phyloP scores from a whole-genome alignment of 148 eudicot genomes.

The Talinum fruticosum region DNA sequence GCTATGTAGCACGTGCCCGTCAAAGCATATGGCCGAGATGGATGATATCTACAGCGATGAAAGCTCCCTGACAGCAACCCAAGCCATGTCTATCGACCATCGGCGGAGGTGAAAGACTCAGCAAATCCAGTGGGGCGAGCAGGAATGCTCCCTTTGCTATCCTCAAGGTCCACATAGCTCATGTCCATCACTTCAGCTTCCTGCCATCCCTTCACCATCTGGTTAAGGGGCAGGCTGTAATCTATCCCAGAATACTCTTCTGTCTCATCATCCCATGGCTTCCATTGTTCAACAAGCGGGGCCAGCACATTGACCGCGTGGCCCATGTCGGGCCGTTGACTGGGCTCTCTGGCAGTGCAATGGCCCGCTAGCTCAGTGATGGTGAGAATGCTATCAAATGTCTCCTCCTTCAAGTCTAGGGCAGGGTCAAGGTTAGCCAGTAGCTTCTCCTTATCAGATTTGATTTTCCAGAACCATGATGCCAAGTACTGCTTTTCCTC shows the following conservation, averaged over 20 bases:
- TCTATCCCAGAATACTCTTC: conserved; percentile 91
- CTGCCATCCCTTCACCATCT: conserved; percentile 98
- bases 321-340: conserved; percentile 93
- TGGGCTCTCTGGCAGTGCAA: conserved; percentile 89
- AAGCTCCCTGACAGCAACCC: conserved; percentile 4
- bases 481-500: conserved; percentile 93
- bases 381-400: conserved; percentile 48
- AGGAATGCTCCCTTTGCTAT: conserved; percentile 89
- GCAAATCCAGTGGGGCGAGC: conserved; percentile 95
- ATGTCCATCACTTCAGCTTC: conserved; percentile 75
- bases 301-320: conserved; percentile 76
- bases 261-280: conserved; percentile 64
- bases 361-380: conserved; percentile 87
- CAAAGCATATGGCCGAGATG: too few relatives aligned
- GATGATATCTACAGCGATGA: conserved; percentile 28
- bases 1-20: too few relatives aligned
- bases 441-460: conserved; percentile 63
- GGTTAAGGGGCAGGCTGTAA: conserved; percentile 81
- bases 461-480: conserved; percentile 85
- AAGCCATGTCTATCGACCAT: conserved; percentile 56
- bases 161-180: conserved; percentile 61
- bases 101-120: conserved; percentile 84
- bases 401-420: conserved; percentile 60
- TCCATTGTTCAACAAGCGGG: conserved; percentile 93
- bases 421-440: conserved; percentile 63